Evolutionary conservation across 495 filamentous ascomycete genomes (phyloP).

Genomic region (Viridothelium virens): DNA sequence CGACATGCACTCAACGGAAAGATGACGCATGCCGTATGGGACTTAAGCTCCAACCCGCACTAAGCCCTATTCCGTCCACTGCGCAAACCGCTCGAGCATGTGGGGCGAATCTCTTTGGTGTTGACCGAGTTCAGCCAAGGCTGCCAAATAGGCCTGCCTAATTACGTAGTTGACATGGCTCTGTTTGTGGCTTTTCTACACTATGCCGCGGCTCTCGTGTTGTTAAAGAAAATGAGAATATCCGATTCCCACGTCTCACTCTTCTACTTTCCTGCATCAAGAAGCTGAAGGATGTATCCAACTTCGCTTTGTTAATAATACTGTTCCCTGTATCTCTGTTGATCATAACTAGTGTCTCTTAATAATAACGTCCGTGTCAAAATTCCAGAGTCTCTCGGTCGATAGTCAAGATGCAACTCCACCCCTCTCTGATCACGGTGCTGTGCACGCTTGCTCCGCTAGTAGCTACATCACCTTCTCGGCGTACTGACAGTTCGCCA

Average conservation of each 20-base stretch:
- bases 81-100: too few relatives aligned
- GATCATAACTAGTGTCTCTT: too few relatives aligned
- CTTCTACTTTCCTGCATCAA: too few relatives aligned
- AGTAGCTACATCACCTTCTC: neutral
- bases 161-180: conserved; percentile 1
- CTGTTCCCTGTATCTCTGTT: too few relatives aligned
- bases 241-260: too few relatives aligned
- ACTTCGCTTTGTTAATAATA: too few relatives aligned
- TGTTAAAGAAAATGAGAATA: neutral
- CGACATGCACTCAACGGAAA: too few relatives aligned
- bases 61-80: too few relatives aligned
- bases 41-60: too few relatives aligned
- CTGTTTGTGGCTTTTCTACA: neutral
- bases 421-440: neutral
- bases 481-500: neutral
- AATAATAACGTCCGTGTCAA: too few relatives aligned
- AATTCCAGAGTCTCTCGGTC: neutral
- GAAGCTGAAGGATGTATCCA: too few relatives aligned
- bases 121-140: neutral
- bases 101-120: neutral
- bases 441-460: neutral
- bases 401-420: neutral
- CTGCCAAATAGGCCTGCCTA: neutral
- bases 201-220: neutral
- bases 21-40: too few relatives aligned